Evolutionary conservation across 768 basidiomycete species (phyloP).

Genomic region (Suillus sp.): DNA sequence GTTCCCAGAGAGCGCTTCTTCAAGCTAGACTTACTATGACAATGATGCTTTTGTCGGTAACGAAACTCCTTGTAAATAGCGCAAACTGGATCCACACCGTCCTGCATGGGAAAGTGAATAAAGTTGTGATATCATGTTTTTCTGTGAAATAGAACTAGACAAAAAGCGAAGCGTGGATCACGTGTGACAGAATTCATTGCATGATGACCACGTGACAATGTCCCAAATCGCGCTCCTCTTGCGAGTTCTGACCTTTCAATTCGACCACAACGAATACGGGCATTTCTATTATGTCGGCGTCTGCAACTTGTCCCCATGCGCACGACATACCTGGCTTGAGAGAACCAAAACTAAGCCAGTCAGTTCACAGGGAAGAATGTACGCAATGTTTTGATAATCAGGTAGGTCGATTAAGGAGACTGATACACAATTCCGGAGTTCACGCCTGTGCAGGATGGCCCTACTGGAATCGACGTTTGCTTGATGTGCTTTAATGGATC

Average conservation of each 20-base stretch:
- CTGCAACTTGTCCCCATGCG: conserved; percentile 54
- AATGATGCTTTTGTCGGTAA: background rate
- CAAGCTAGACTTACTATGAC: conserved; percentile 24
- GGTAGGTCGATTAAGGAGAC: conserved; percentile 41
- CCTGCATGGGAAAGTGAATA: too few relatives aligned
- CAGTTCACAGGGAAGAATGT: conserved; percentile 90
- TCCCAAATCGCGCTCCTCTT: background rate
- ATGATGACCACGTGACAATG: background rate
- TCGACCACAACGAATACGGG: conserved; percentile 3
- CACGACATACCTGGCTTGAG: conserved; percentile 48
- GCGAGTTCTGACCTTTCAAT: background rate
- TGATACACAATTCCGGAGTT: background rate
- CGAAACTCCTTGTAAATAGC: background rate
- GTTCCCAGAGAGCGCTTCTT: conserved; percentile 27
- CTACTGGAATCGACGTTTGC: conserved; percentile 85
- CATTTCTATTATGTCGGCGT: conserved; percentile 21
- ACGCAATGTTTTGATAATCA: conserved; percentile 97
- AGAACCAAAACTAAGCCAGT: conserved; percentile 65
- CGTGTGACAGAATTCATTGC: background rate
- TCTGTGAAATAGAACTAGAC: background rate
- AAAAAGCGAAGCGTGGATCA: background rate
- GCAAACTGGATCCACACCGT: background rate
- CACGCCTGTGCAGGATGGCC: conserved; percentile 54
- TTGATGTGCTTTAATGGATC: conserved; percentile 93
- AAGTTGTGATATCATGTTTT: background rate